A percentile compares a stretch with the other conserved stretches of the same genome.
These are phyloP conservation scores for Suillus lakei DNA, from an alignment of 768 basidiomycete genomes.

Conservation along the genomic window DNA sequence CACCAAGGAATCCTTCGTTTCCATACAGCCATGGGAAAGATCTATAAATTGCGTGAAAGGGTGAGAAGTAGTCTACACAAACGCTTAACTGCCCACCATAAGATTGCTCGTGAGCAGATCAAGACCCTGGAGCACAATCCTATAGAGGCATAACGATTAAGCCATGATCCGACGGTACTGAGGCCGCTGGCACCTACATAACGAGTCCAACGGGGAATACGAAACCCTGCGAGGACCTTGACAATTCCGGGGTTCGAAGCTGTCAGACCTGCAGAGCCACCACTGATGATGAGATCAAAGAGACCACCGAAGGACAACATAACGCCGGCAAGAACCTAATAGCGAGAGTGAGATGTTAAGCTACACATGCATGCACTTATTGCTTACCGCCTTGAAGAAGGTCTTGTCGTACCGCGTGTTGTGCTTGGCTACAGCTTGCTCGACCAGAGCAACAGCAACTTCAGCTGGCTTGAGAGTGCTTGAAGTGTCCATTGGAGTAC, in stretches of 20 bases:
- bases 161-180: background rate
- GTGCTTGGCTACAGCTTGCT: conserved; percentile 65
- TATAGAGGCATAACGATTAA: conserved; percentile 29
- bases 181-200: conserved; percentile 50
- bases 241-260: conserved; percentile 67
- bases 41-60: conserved; percentile 38
- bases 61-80: conserved; percentile 7
- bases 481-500: conserved; percentile 29
- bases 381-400: conserved; percentile 70
- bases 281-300: conserved; percentile 61
- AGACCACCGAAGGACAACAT: conserved; percentile 81
- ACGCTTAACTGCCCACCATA: conserved; percentile 51
- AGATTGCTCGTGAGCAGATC: conserved; percentile 79
- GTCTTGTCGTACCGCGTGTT: conserved; percentile 60
- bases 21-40: conserved; percentile 69
- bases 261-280: conserved; percentile 58
- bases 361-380: background rate
- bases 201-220: conserved; percentile 81
- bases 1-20: conserved; percentile 72
- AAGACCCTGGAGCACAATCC: conserved; percentile 74
- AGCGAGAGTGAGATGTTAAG: background rate
- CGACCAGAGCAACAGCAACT: conserved; percentile 61
- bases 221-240: conserved; percentile 65
- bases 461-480: conserved; percentile 62
- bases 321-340: conserved; percentile 68